A percentile compares a stretch with the other conserved stretches of the same genome.
phyloP scores from a whole-genome alignment of 768 basidiomycete species.

The Boletus sp. region DNA sequence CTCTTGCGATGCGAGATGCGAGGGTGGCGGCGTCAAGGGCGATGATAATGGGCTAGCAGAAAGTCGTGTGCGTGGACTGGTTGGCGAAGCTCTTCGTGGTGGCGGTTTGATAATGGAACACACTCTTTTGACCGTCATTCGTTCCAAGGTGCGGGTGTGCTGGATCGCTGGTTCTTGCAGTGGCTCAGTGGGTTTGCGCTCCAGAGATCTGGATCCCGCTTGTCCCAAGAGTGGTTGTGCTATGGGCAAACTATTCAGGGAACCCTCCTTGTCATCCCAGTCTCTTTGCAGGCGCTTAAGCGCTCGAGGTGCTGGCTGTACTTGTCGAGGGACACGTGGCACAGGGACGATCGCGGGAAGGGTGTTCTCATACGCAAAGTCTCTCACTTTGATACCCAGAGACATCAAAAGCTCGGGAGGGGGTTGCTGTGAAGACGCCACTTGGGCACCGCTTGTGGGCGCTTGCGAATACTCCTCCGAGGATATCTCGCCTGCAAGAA shows the following conservation, averaged over 20 bases:
- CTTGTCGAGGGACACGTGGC: slow-evolving; percentile 44
- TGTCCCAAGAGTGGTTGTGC: slow-evolving; percentile 7
- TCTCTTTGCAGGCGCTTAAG: slow-evolving; percentile 39
- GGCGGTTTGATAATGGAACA: slow-evolving; percentile 11
- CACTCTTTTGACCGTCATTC: slow-evolving; percentile 15
- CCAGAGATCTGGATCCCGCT: slow-evolving; percentile 18
- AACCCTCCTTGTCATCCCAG: slow-evolving; percentile 29
- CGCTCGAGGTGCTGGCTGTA: slow-evolving; percentile 40
- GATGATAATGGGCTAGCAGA: slow-evolving; percentile 23
- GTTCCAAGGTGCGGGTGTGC: slow-evolving; percentile 18
- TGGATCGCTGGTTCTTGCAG: slow-evolving; percentile 21
- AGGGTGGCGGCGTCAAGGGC: slow-evolving; percentile 29
- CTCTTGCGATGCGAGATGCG: slow-evolving; percentile 39
- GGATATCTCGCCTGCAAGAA: slow-evolving; percentile 5
- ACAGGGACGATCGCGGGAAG: slow-evolving; percentile 59
- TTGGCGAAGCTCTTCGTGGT: slow-evolving; percentile 4
- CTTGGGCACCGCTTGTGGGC: slow-evolving; percentile 1
- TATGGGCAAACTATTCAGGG: background rate
- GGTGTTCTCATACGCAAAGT: slow-evolving; percentile 69
- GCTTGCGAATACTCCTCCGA: slow-evolving; percentile 20
- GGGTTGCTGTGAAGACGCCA: slow-evolving; percentile 34
- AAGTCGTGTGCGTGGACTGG: slow-evolving; percentile 5
- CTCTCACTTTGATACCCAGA: slow-evolving; percentile 43
- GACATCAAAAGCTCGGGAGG: slow-evolving; percentile 26
- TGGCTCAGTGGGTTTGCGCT: slow-evolving; percentile 36